These are phyloP conservation scores for Cicer chorassanicum DNA, from an alignment of 306 rosid genomes.

Conservation along the genomic window DNA sequence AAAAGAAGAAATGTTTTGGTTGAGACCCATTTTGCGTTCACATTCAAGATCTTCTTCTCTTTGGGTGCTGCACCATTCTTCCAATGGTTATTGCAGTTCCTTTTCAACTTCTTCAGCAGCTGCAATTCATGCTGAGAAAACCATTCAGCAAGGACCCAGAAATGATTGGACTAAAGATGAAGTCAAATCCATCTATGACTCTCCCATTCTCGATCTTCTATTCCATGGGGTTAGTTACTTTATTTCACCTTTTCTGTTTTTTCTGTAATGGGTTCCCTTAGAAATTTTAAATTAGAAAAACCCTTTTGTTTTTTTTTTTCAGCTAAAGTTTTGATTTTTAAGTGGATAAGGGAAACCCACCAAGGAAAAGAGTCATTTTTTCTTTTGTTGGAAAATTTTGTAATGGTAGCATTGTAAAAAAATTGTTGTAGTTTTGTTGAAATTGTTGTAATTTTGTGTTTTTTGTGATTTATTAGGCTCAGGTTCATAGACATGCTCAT, in stretches of 20 bases:
- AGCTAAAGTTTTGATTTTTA: conserved; percentile 5
- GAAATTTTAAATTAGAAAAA: background rate
- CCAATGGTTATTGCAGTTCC: conserved; percentile 17
- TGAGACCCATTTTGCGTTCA: conserved; percentile 48
- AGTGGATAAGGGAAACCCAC: background rate
- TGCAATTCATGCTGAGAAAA: conserved; percentile 70
- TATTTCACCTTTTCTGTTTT: background rate
- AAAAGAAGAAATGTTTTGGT: conserved; percentile 48
- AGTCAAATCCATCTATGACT: conserved; percentile 71
- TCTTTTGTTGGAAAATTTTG: background rate
- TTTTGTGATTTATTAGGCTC: conserved; percentile 64
- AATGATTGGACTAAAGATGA: conserved; percentile 75
- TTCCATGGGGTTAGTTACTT: conserved; percentile 75
- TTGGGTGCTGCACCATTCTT: conserved; percentile 45
- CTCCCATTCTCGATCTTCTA: conserved; percentile 95
- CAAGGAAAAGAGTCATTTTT: conserved; percentile 23
- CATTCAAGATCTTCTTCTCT: conserved; percentile 45
- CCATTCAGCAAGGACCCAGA: conserved; percentile 71
- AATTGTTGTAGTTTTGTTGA: background rate
- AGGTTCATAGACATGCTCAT: conserved; percentile 92
- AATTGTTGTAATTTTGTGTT: background rate
- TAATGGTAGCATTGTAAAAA: background rate
- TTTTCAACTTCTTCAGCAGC: conserved; percentile 68
- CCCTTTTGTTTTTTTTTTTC: background rate
- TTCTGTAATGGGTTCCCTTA: conserved; percentile 3